These are phyloP conservation scores for Aethionema arabicum DNA, from an alignment of 345 rosid species.

Conservation along the genomic window DNA sequence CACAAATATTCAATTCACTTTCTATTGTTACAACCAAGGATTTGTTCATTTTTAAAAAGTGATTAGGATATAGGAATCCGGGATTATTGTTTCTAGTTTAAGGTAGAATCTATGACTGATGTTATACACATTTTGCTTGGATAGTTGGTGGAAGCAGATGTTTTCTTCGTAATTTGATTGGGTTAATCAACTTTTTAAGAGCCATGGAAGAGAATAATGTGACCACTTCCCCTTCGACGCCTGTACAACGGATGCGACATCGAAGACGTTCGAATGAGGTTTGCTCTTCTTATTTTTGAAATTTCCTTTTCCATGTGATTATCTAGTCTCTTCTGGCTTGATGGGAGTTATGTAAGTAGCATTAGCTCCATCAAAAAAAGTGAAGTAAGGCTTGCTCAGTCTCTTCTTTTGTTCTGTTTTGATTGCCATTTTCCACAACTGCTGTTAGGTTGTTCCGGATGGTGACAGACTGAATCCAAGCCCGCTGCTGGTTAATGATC, in stretches of 20 bases:
- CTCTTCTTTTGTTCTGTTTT: constrained; percentile 2
- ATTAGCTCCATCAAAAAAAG: background rate
- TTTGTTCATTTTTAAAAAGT: background rate
- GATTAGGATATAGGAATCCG: background rate
- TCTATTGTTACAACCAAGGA: background rate
- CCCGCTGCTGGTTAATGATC: constrained; percentile 65
- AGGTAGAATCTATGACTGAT: constrained; percentile 7
- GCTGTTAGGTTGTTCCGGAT: constrained; percentile 54
- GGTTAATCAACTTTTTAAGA: constrained; percentile 8
- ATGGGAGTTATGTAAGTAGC: background rate
- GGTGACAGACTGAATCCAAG: constrained; percentile 58
- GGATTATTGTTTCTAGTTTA: background rate
- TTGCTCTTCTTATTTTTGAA: constrained; percentile 20
- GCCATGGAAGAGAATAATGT: constrained; percentile 65
- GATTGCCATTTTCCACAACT: background rate
- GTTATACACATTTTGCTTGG: background rate
- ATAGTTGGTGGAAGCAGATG: constrained; percentile 24
- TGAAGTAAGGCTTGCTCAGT: background rate
- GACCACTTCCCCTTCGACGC: constrained; percentile 45
- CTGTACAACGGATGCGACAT: constrained; percentile 53
- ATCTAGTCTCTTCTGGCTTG: background rate
- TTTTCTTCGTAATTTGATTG: constrained; percentile 18
- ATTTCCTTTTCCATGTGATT: background rate
- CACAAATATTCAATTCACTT: background rate
- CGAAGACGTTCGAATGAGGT: constrained; percentile 79